Conservation (phyloP, 495 filamentous ascomycete genomes). For the Halenospora varia region DNA sequence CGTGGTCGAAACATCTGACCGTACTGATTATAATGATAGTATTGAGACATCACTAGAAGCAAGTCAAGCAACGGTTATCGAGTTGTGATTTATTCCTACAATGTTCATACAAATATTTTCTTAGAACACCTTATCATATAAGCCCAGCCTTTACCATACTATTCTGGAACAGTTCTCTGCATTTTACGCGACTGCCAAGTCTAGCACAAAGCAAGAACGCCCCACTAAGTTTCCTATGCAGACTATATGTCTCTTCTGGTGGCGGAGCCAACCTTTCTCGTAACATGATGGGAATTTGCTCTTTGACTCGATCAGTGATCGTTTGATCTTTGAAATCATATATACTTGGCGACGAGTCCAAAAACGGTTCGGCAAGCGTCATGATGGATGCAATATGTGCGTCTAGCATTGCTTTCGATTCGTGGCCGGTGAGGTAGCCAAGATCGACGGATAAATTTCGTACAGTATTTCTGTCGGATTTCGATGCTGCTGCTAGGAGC, state of each 20-base stretch:
- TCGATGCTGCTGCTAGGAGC: constrained; percentile 73
- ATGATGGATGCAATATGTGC: constrained; percentile 80
- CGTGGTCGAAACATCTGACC: too few relatives aligned
- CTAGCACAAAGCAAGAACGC: constrained; percentile 90
- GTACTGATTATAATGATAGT: not conserved
- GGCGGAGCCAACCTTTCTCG: constrained; percentile 83
- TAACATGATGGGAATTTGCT: constrained; percentile 87
- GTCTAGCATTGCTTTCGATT: constrained; percentile 76
- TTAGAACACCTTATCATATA: constrained; percentile 2
- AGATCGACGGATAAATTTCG: constrained; percentile 69
- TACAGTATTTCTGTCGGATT: constrained; percentile 58
- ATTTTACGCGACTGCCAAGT: constrained; percentile 75
- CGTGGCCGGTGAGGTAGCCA: constrained; percentile 89
- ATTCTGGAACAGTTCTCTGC: constrained; percentile 71
- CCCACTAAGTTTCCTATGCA: constrained; percentile 94
- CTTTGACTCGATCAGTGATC: constrained; percentile 86
- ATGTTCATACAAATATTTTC: not conserved
- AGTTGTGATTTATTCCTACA: constrained; percentile 3
- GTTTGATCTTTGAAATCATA: constrained; percentile 95
- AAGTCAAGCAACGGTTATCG: not conserved
- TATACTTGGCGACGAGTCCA: constrained; percentile 65
- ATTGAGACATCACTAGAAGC: not conserved
- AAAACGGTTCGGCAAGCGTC: constrained; percentile 90
- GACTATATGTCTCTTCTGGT: constrained; percentile 94
- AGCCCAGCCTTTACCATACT: constrained; percentile 25